Percentiles rank a stretch among this genome's conserved stretches.
phyloP scores from a whole-genome alignment of 257 asterid species.

The Fraxinus pennsylvanica region DNA sequence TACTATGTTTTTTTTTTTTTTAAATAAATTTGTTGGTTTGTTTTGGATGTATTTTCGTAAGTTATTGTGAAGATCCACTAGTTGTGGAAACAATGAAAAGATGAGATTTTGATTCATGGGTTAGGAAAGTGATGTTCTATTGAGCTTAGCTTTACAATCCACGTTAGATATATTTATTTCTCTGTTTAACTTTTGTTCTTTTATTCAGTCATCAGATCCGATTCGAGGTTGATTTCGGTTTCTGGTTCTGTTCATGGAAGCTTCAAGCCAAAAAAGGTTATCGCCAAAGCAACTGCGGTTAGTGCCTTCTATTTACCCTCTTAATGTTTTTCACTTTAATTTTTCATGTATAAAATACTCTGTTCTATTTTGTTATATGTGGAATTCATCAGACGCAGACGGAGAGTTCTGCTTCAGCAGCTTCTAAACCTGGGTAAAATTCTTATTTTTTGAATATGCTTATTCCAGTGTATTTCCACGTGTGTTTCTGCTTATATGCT shows the following conservation, averaged over 20 bases:
- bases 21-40: neutral
- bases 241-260: conserved; percentile 32
- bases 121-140: neutral
- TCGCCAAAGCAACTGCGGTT: conserved; percentile 57
- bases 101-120: conserved; percentile 16
- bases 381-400: conserved; percentile 44
- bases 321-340: neutral
- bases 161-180: neutral
- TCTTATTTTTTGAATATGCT: neutral
- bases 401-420: conserved; percentile 48
- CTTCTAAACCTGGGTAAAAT: conserved; percentile 59
- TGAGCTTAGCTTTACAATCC: neutral
- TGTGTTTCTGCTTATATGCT: neutral
- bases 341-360: neutral
- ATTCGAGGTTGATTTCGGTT: conserved; percentile 35
- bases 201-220: conserved; percentile 50
- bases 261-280: conserved; percentile 38
- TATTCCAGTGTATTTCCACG: neutral
- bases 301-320: conserved; percentile 33
- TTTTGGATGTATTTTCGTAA: neutral
- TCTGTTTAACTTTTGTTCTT: conserved; percentile 13
- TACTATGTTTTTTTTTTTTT: neutral
- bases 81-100: neutral
- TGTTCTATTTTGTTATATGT: conserved; percentile 1
- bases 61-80: neutral